Evolutionary conservation across 495 filamentous ascomycete species (phyloP), one percentile per base, ranked within the genome.

Genomic region (Penicillium verhagenii): DNA sequence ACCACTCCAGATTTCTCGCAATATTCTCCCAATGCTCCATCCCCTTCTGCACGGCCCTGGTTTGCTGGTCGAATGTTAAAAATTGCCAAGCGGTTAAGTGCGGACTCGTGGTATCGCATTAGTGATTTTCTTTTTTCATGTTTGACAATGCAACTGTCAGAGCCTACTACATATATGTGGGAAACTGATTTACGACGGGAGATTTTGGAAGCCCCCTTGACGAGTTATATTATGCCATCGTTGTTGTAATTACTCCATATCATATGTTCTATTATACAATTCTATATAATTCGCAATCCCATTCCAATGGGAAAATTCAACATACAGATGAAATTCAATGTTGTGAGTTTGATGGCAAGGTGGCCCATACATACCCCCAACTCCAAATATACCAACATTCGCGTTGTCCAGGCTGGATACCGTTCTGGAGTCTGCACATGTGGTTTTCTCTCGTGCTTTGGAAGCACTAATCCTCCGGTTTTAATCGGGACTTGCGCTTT

Each of bases 51-150:
- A 4, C 65, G 72, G 13, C 73, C 72, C 10, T 77, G 73, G 72
- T 75, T 73, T 37, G 64, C 59, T 1, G 67, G 71, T 3, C 70
- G 71, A 4, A 77, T 77, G 73, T 48, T 77, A 42, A 77, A 75
- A 44, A 61, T 77, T 50, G 71, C 68, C 1, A 74, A 73, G 38
- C 67, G 72, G 10, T 44, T 77, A n/a, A 58, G 64, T 29, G 53
- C 60, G 4, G 56, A 61, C 13, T 69, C 63, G 3, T 75, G 72
- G 71, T 52, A 69, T 43, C 63, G 49, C 0, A 46, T 77, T 11
- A 64, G 59, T 29, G 65, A 69, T 16, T 59, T 72, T 28, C 57
- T 75, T 11, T 71, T 72, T 49, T 59, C 60, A 14, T 75, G 67
- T 52, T 48, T 77, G 38, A 69, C 72, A 0, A 35, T 75, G n/a